Percentiles rank a stretch among this genome's conserved stretches.
Evolutionary conservation across 2,329 filamentous ascomycete species (phyloP).

Genomic region (Verruconis gallopava): DNA sequence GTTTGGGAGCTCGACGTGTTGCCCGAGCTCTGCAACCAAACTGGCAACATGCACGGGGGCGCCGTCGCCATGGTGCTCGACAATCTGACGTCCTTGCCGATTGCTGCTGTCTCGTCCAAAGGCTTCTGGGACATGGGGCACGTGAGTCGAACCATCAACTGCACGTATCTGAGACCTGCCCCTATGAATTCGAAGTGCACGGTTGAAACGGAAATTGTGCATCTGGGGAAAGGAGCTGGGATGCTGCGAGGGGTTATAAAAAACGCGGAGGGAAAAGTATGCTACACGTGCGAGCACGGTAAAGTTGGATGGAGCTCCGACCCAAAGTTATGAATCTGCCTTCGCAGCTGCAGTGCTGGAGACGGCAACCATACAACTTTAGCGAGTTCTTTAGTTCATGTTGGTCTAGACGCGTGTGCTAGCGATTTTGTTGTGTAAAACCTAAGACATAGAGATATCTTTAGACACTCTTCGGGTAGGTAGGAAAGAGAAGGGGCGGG

Average conservation of each 20-base stretch:
- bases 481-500: too few species aligned
- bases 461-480: too few species aligned
- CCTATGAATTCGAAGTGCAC: constrained; percentile 26
- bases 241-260: constrained; percentile 27
- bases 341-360: too few species aligned
- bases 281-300: constrained; percentile 3
- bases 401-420: too few species aligned
- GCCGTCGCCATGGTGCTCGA: constrained; percentile 43
- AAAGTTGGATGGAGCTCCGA: constrained; percentile 2
- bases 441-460: too few species aligned
- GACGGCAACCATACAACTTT: too few species aligned
- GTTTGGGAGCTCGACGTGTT: constrained; percentile 34
- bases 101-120: constrained; percentile 18
- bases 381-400: too few species aligned
- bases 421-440: too few species aligned
- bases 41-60: constrained; percentile 39
- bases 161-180: constrained; percentile 32
- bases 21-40: constrained; percentile 32
- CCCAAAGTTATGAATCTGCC: too few species aligned
- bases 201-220: constrained; percentile 32
- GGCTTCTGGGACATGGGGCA: constrained; percentile 32
- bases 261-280: constrained; percentile 3
- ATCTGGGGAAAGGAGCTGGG: constrained; percentile 29
- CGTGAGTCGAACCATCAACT: constrained; percentile 30
- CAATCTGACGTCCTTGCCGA: constrained; percentile 34